These are phyloP conservation scores for Penicillium brevicompactum DNA, from an alignment of 2,329 filamentous ascomycete genomes.

Conservation along the genomic window DNA sequence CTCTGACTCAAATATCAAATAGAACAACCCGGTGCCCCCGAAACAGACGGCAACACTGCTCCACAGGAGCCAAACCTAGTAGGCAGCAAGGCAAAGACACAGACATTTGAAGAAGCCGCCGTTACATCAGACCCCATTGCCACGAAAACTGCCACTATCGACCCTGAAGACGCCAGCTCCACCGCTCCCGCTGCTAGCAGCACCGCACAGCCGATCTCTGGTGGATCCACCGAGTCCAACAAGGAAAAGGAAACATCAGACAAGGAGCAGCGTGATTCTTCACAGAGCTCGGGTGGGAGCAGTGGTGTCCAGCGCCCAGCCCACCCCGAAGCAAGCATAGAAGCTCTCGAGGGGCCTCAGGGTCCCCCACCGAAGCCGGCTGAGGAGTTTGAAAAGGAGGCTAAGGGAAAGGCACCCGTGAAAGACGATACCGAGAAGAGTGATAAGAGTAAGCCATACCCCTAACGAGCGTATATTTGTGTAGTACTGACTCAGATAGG, in stretches of 20 bases:
- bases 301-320: neutral
- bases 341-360: slow-evolving; percentile 34
- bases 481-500: neutral
- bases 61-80: slow-evolving; percentile 13
- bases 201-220: neutral
- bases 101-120: neutral
- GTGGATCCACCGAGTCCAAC: neutral
- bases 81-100: neutral
- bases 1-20: slow-evolving; percentile 2
- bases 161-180: neutral
- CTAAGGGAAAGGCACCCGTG: slow-evolving; percentile 20
- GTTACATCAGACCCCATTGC: neutral
- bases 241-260: neutral
- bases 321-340: slow-evolving; percentile 24
- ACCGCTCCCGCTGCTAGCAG: neutral
- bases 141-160: neutral
- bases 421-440: neutral
- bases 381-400: slow-evolving; percentile 33
- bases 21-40: slow-evolving; percentile 34
- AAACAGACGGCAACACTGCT: slow-evolving; percentile 25
- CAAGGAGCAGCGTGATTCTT: slow-evolving; percentile 20
- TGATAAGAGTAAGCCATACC: neutral
- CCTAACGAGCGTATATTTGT: neutral
- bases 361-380: slow-evolving; percentile 24
- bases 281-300: slow-evolving; percentile 3